A percentile compares a stretch with the other conserved stretches of the same genome.
Conservation (phyloP, 2,329 filamentous ascomycete species). For the Neopestalotiopsis sp. region DNA sequence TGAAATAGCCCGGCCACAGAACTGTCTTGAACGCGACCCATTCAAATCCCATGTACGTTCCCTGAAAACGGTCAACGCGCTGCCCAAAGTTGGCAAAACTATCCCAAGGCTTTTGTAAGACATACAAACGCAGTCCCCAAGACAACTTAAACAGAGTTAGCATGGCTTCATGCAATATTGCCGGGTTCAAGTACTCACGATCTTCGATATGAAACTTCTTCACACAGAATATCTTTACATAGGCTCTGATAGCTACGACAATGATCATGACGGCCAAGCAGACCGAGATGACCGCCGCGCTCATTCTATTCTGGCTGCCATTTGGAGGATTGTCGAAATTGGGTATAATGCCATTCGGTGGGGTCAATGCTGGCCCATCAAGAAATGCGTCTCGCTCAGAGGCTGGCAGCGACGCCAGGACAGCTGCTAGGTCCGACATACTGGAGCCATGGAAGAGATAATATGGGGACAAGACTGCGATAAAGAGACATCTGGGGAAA, state of each 20-base stretch:
- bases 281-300: background rate
- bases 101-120: background rate
- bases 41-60: background rate
- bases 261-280: background rate
- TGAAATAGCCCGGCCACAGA: background rate
- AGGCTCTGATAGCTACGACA: background rate
- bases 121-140: background rate
- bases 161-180: background rate
- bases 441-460: background rate
- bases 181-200: background rate
- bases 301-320: background rate
- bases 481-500: background rate
- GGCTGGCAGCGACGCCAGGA: background rate
- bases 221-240: background rate
- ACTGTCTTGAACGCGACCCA: background rate
- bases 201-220: background rate
- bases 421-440: background rate
- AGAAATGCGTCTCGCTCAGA: background rate
- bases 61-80: too few relatives aligned
- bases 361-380: background rate
- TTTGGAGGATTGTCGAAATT: constrained; percentile 4
- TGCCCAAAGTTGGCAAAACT: background rate
- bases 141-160: background rate
- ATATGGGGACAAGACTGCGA: background rate
- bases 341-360: background rate